Evolutionary conservation across 352 stramenopile species (phyloP), one percentile per base, ranked within the genome.

Genomic region (Pythium biforme): DNA sequence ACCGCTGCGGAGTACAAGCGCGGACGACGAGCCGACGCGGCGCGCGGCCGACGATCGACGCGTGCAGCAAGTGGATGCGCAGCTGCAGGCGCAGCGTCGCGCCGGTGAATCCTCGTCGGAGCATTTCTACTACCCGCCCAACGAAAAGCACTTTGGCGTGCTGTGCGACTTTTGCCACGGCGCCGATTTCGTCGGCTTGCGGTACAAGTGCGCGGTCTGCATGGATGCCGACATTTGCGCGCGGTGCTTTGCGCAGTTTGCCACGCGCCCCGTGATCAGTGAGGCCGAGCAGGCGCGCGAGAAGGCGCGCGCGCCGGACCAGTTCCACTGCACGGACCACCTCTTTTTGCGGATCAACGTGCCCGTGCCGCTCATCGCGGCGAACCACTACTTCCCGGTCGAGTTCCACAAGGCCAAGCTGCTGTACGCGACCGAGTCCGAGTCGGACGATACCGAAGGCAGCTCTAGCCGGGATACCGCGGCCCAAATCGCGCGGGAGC

Each of bases 121-220:
- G 0, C 45, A 70, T 5, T 46, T 51, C 37, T 92, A 76, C 53
- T 92, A 90, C 47, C 83, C 81, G n/a, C 53, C 54, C 5, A 60
- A 74, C 33, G 73, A 71, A 0, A 77, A 71, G 23, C 81, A 93
- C 67, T 76, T 80, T 46, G 81, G 82, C 22, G 79, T 93, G 9
- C 77, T 84, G 20, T 93, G 84, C 50, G 83, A 93, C 46, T 76
- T 79, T 26, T 93, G 84, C 58, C 70, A 81, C 51, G 70, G 72
- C 20, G 73, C 72, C 20, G 83, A 91, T 39, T 80, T 93, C 37
- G 49, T 72, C 17, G 69, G 70, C 4, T 31, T 82, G 17, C 75
- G 84, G 9, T 93, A 89, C 69, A 93, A 93, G 64, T 93, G 84
- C 48, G 76, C 71, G 0, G 78, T 81, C 29, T 93, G 84, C 52